Percentiles rank a stretch among this genome's conserved stretches.
These are phyloP conservation scores for Penicillium paradoxum DNA, from an alignment of 495 filamentous ascomycete genomes.

Conservation along the genomic window DNA sequence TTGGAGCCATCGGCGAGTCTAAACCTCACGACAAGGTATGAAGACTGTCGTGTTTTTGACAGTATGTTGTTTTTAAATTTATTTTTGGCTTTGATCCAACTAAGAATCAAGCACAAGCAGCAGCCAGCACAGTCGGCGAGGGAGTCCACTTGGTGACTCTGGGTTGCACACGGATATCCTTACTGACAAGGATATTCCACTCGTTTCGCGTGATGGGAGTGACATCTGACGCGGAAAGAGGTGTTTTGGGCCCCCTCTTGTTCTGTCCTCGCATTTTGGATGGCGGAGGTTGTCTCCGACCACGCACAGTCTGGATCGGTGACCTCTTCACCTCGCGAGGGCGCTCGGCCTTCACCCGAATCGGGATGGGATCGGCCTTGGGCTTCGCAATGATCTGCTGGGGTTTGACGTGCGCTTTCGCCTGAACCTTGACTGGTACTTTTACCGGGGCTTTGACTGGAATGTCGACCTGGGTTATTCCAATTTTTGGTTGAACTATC, in stretches of 20 bases:
- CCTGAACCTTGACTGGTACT: not conserved
- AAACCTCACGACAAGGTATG: not conserved
- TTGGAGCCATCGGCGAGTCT: not conserved
- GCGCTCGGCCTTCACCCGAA: not conserved
- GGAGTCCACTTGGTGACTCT: conserved; percentile 44
- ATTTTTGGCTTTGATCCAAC: not conserved
- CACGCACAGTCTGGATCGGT: not conserved
- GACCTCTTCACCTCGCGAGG: conserved; percentile 1
- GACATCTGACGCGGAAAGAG: conserved; percentile 42
- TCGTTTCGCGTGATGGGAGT: conserved; percentile 45
- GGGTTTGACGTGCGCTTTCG: not conserved
- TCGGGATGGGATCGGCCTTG: not conserved
- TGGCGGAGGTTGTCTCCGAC: conserved; percentile 1
- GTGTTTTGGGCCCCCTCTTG: conserved; percentile 41
- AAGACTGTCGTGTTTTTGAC: not conserved
- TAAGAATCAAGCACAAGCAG: conserved; percentile 22
- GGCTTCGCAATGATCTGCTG: not conserved
- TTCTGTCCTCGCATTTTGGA: conserved; percentile 6
- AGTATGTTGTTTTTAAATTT: not conserved
- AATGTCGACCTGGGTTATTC: not conserved
- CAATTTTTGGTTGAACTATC: not conserved
- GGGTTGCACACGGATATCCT: conserved; percentile 31
- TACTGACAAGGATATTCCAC: conserved; percentile 41
- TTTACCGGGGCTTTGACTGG: not conserved
- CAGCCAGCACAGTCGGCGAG: conserved; percentile 33